A percentile compares a stretch with the other conserved stretches of the same genome.
These are phyloP conservation scores for Mallotus repandus DNA, from an alignment of 441 rosid genomes.

Conservation along the genomic window DNA sequence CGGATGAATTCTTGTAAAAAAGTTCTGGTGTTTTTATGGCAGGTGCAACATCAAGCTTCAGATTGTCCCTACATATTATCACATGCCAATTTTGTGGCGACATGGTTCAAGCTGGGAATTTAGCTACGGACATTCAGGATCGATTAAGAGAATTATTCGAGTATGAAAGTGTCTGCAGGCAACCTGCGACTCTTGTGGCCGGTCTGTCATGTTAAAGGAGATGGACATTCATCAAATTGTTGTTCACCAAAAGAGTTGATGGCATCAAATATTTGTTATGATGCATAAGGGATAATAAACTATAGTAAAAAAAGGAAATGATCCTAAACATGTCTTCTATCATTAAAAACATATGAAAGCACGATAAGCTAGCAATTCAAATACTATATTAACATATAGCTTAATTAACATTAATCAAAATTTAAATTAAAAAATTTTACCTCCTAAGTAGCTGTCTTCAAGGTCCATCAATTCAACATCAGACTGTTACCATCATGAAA, in stretches of 20 bases:
- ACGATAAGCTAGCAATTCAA: no score
- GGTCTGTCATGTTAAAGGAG: conserved; percentile 95
- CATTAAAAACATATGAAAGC: no score
- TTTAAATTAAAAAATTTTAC: no score
- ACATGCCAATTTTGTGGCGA: conserved; percentile 89
- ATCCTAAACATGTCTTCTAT: no score
- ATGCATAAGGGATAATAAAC: not conserved
- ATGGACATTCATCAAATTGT: conserved; percentile 94
- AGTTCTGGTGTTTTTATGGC: conserved; percentile 17
- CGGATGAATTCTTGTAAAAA: no score
- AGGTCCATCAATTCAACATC: no score
- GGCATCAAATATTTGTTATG: no score
- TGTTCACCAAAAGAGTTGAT: conserved; percentile 70
- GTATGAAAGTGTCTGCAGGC: conserved; percentile 88
- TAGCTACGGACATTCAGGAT: conserved; percentile 70
- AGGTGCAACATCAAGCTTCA: conserved; percentile 86
- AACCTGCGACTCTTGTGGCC: conserved; percentile 92
- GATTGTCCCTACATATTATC: conserved; percentile 66
- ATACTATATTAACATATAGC: no score
- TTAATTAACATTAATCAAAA: no score
- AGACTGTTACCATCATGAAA: no score
- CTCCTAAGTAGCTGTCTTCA: no score
- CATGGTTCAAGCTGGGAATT: conserved; percentile 85
- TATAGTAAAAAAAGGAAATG: no score
- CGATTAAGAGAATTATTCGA: conserved; percentile 75